Base-by-base conservation (phyloP, 345 rosid genomes). In the Heritiera fomes region DNA sequence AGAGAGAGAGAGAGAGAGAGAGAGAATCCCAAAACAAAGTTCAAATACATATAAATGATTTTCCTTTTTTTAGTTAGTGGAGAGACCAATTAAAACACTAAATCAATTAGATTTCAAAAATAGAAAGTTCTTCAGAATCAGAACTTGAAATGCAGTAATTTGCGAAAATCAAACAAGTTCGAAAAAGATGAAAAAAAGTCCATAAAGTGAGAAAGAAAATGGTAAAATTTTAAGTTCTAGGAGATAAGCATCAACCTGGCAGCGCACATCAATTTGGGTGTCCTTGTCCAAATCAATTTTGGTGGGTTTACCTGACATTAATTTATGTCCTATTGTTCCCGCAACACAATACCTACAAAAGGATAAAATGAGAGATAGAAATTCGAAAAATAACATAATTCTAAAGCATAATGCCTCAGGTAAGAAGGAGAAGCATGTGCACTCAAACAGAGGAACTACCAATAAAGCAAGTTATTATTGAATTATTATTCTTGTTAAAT, bases 271-370 rank as follows among this genome's bases (percentile, higher is more conserved):
- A 60, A 96, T 90, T 80, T 87, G 91, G 28, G 91, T 94, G 77
- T 90, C 90, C 80, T 89, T 95, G 80, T 96, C 98, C 86, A 96
- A 82, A 80, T 88, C 87, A 68, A 96, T 90, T 74, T 90, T 93
- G 5, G 95, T 87, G 28, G 93, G 94, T 85, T 90, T 94, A 67
- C 98, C 97, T 0, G 98, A 90, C 97, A 92, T 90, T 75, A 96
- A 81, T 77, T 89, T 94, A 80, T 91, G 96, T 59, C 99, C 97
- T 46, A 96, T 84, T 8, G 98, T 94, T 71, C 99, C 99, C 49
- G 97, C 98, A 82, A 94, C 97, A 17, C 97, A 96, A 79, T 96
- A 94, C 84, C 99, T 93, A 77, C 43, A 61, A 49, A 65, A 50
- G 61, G 7, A 14, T 3, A 34, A 20, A 60, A 11, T 30, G 46